Percentiles rank a stretch among this genome's conserved stretches.
These are phyloP conservation scores for Dissoconium aciculare DNA, from an alignment of 2,329 filamentous ascomycete species.

Conservation along the genomic window DNA sequence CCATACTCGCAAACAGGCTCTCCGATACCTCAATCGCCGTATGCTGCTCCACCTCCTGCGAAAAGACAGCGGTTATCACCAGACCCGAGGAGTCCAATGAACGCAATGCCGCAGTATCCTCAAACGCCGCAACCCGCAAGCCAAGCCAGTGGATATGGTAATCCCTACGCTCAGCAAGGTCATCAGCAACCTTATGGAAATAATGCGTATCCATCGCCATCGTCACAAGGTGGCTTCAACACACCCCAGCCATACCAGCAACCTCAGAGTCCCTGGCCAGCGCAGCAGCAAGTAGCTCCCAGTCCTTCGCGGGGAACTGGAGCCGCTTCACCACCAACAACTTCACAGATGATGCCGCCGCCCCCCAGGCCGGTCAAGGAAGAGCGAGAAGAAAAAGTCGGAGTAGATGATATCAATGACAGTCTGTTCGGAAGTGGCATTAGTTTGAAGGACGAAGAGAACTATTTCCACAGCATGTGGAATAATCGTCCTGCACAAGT, in stretches of 20 bases:
- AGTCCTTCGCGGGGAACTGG: constrained; percentile 5
- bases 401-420: constrained; percentile 63
- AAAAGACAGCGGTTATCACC: constrained; percentile 62
- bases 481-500: constrained; percentile 28
- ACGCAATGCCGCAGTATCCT: constrained; percentile 30
- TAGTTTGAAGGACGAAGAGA: constrained; percentile 74
- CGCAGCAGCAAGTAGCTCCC: constrained; percentile 3
- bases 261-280: constrained; percentile 12
- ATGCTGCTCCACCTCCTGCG: constrained; percentile 48
- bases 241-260: constrained; percentile 20
- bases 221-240: constrained; percentile 20
- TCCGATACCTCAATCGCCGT: constrained; percentile 21
- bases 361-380: constrained; percentile 43
- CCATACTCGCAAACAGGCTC: constrained; percentile 37
- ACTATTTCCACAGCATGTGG: constrained; percentile 57
- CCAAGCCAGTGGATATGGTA: constrained; percentile 18
- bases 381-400: constrained; percentile 43
- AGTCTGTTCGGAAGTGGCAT: constrained; percentile 73
- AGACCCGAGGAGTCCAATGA: constrained; percentile 49
- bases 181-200: constrained; percentile 19
- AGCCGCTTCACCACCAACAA: constrained; percentile 4
- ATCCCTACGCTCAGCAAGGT: constrained; percentile 26
- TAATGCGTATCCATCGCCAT: constrained; percentile 10
- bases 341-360: constrained; percentile 39
- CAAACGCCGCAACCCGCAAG: constrained; percentile 25